Percentiles rank a stretch among this genome's conserved stretches.
Conservation (phyloP, 306 rosid genomes). For the Corylus avellana region DNA sequence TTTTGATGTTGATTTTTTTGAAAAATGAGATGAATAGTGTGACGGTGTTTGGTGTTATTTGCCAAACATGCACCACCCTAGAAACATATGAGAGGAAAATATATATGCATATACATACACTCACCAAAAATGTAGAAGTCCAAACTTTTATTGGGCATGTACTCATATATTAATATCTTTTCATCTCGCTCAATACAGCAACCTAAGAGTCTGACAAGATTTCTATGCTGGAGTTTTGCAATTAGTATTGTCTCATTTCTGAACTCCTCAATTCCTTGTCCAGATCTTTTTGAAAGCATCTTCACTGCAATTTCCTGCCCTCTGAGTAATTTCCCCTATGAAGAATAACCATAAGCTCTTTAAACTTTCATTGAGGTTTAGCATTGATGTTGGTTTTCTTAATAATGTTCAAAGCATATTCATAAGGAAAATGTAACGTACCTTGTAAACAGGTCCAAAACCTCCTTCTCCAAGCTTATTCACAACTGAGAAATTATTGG, state of each 20-base stretch:
- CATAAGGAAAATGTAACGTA: neutral
- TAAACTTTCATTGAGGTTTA: neutral
- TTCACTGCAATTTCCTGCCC: neutral
- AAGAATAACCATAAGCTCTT: neutral
- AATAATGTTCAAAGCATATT: neutral
- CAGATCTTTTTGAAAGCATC: neutral
- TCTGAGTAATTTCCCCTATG: neutral
- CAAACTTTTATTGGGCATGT: neutral
- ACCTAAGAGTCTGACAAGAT: neutral
- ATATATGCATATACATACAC: neutral
- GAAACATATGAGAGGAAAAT: neutral
- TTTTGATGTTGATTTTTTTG: too few relatives aligned
- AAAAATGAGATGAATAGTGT: too few relatives aligned
- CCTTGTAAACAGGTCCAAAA: neutral
- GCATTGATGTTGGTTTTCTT: too few relatives aligned
- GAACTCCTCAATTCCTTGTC: neutral
- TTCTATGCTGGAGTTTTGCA: neutral
- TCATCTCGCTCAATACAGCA: neutral
- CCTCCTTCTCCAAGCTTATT: neutral
- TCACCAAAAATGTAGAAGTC: neutral
- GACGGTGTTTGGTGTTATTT: too few relatives aligned
- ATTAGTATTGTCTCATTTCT: conserved; percentile 1
- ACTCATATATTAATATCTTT: neutral
- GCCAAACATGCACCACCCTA: too few relatives aligned
- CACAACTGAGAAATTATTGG: neutral